Conservation (phyloP, 1,139 yeast species). For the Nadsonia starkeyi-henricii region DNA sequence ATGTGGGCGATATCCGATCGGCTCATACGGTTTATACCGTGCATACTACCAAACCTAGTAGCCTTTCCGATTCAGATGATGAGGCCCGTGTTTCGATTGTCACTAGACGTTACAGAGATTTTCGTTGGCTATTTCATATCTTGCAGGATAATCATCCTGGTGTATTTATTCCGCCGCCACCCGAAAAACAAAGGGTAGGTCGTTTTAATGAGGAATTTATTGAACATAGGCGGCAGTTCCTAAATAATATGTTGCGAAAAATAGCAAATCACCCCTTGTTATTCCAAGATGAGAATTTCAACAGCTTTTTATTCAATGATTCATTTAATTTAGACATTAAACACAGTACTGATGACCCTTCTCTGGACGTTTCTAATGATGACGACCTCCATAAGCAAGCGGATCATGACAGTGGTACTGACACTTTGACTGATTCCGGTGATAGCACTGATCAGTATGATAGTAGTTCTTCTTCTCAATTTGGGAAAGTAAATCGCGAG, state of each 20-base stretch:
- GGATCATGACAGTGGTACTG: slow-evolving; percentile 3
- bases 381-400: slow-evolving; percentile 1
- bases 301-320: slow-evolving; percentile 62
- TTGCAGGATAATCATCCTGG: slow-evolving; percentile 83
- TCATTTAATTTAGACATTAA: slow-evolving; percentile 45
- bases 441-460: slow-evolving; percentile 4
- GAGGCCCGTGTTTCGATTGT: slow-evolving; percentile 26
- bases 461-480: slow-evolving; percentile 5
- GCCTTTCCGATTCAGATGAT: slow-evolving; percentile 26
- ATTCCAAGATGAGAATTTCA: slow-evolving; percentile 60
- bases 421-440: slow-evolving; percentile 6
- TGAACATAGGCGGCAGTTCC: slow-evolving; percentile 71
- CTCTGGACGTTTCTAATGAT: slow-evolving; percentile 19
- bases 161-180: slow-evolving; percentile 88
- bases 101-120: slow-evolving; percentile 68
- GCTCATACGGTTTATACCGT: slow-evolving; percentile 85
- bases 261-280: slow-evolving; percentile 44
- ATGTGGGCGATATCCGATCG: slow-evolving; percentile 78
- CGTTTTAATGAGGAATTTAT: slow-evolving; percentile 78
- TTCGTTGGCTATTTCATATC: slow-evolving; percentile 81
- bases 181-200: slow-evolving; percentile 87
- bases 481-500: neutral
- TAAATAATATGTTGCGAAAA: slow-evolving; percentile 74
- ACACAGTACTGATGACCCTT: slow-evolving; percentile 15
- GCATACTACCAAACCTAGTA: slow-evolving; percentile 38